Conservation (phyloP, 805 yeast species). For the Maudiozyma saulgeensis region DNA sequence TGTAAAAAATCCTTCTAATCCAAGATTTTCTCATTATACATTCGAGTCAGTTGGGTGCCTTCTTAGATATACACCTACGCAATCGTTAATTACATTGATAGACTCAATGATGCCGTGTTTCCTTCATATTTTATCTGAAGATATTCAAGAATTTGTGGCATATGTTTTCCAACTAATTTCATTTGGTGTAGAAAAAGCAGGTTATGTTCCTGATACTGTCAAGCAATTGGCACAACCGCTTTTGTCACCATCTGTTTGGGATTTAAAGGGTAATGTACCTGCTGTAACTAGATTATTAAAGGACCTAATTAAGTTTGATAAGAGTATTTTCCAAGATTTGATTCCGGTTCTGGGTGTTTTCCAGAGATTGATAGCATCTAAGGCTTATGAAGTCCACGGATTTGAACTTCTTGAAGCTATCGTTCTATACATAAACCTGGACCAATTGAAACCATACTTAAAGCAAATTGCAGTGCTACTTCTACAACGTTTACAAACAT, state of each 20-base stretch:
- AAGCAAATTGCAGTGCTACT: slow-evolving; percentile 69
- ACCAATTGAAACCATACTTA: slow-evolving; percentile 41
- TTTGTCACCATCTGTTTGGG: slow-evolving; percentile 90
- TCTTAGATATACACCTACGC: slow-evolving; percentile 40
- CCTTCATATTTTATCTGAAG: slow-evolving; percentile 60
- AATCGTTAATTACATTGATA: slow-evolving; percentile 26
- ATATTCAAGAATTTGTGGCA: slow-evolving; percentile 90
- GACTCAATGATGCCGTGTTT: slow-evolving; percentile 55
- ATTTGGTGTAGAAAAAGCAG: slow-evolving; percentile 49
- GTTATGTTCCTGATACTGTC: slow-evolving; percentile 54
- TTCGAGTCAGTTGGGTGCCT: slow-evolving; percentile 82
- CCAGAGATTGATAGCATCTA: slow-evolving; percentile 84
- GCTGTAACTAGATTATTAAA: slow-evolving; percentile 76
- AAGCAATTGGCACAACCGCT: slow-evolving; percentile 67
- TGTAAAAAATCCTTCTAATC: slow-evolving; percentile 88
- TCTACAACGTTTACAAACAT: slow-evolving; percentile 68
- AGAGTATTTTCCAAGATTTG: slow-evolving; percentile 34
- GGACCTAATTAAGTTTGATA: slow-evolving; percentile 44
- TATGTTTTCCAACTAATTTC: slow-evolving; percentile 88
- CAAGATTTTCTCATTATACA: slow-evolving; percentile 80
- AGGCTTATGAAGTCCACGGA: slow-evolving; percentile 69
- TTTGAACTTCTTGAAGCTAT: slow-evolving; percentile 75
- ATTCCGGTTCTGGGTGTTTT: slow-evolving; percentile 91
- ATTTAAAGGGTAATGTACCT: slow-evolving; percentile 83
- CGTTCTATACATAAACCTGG: slow-evolving; percentile 45